Evolutionary conservation across 2,329 filamentous ascomycete genomes (phyloP).

Genomic region (Sporothrix luriei): DNA sequence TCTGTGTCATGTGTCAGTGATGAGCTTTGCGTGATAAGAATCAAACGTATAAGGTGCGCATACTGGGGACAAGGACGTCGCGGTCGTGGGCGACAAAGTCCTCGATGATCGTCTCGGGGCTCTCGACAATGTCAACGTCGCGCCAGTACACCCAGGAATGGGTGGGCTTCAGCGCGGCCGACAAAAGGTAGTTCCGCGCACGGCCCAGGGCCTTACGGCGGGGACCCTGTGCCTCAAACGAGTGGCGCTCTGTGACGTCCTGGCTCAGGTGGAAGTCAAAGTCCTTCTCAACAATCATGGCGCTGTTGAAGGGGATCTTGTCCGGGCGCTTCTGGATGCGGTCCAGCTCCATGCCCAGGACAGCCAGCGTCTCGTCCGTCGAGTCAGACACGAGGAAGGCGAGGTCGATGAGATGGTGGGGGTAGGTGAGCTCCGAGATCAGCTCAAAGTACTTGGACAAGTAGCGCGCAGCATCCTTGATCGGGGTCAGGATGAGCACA

Average conservation of each 20-base stretch:
- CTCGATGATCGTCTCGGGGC: constrained; percentile 82
- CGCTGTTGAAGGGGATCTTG: constrained; percentile 81
- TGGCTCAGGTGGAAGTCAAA: constrained; percentile 78
- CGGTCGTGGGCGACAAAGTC: constrained; percentile 93
- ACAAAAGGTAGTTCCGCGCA: constrained; percentile 89
- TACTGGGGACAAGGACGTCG: constrained; percentile 94
- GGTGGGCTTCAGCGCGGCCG: constrained; percentile 81
- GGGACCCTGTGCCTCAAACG: constrained; percentile 83
- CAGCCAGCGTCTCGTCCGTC: constrained; percentile 85
- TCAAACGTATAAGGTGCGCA: constrained; percentile 41
- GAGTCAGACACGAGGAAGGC: constrained; percentile 94
- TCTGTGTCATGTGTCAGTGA: constrained; percentile 56
- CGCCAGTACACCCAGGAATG: constrained; percentile 99
- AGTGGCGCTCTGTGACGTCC: constrained; percentile 78
- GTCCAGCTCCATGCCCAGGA: constrained; percentile 80
- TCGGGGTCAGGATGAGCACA: constrained; percentile 86
- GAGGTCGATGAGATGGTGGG: constrained; percentile 91
- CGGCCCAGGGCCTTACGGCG: constrained; percentile 86
- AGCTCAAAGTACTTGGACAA: constrained; percentile 93
- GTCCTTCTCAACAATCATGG: constrained; percentile 85
- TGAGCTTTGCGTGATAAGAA: constrained; percentile 8
- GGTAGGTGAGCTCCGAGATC: constrained; percentile 84
- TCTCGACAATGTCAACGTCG: constrained; percentile 94
- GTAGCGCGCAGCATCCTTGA: constrained; percentile 83
- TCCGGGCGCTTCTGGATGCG: constrained; percentile 81